Evolutionary conservation across 75 land plant species (phyloP).

Genomic region (Sequoia sempervirens): DNA sequence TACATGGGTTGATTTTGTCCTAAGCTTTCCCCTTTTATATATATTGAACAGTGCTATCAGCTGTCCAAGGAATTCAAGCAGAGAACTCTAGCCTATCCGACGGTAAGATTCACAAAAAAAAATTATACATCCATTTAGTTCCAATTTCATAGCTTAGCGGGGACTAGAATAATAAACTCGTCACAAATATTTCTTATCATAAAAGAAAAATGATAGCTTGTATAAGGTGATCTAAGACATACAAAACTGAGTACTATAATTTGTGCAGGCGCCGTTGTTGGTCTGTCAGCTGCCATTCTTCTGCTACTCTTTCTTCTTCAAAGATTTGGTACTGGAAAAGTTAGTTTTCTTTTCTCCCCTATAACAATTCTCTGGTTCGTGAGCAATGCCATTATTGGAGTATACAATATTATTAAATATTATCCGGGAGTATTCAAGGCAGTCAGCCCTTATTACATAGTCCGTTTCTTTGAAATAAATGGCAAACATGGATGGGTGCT

Average conservation of each 20-base stretch:
- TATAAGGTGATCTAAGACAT: background rate
- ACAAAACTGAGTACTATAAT: background rate
- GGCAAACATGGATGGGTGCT: constrained; percentile 35
- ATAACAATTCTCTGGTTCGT: constrained; percentile 46
- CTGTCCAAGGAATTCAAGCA: constrained; percentile 42
- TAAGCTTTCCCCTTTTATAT: background rate
- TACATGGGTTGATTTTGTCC: background rate
- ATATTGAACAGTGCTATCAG: constrained; percentile 21
- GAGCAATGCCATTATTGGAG: constrained; percentile 37
- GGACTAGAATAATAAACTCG: too few species aligned
- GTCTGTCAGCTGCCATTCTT: constrained; percentile 35
- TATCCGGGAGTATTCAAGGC: constrained; percentile 41
- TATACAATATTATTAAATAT: constrained; percentile 36
- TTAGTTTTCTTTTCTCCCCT: constrained; percentile 54
- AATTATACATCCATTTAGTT: background rate
- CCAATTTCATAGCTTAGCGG: too few species aligned
- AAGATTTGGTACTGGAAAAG: constrained; percentile 40
- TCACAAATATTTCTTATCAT: background rate
- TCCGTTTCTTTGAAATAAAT: constrained; percentile 23
- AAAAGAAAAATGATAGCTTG: background rate
- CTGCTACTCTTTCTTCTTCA: constrained; percentile 38
- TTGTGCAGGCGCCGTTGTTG: constrained; percentile 25
- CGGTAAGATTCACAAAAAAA: constrained; percentile 19
- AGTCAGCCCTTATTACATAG: constrained; percentile 43
- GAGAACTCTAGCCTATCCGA: constrained; percentile 23